Evolutionary conservation across 1,139 yeast species (phyloP).

Genomic region (Yamadazyma dushanensis): DNA sequence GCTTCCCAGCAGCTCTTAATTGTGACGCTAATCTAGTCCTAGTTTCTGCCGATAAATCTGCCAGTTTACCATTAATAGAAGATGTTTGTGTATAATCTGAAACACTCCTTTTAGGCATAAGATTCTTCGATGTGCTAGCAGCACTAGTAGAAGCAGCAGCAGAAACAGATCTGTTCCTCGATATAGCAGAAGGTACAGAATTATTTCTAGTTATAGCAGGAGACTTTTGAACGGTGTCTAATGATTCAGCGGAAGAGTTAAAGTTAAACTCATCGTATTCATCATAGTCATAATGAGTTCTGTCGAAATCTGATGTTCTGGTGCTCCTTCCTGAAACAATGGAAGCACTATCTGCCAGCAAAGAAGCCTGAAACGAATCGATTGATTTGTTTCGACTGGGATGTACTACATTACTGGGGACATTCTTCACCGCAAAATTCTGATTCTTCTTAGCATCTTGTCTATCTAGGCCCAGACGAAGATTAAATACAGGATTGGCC

Average conservation of each 20-base stretch:
- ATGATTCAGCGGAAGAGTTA: slow-evolving; percentile 14
- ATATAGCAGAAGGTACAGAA: slow-evolving; percentile 1
- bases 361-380: slow-evolving; percentile 29
- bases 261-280: slow-evolving; percentile 20
- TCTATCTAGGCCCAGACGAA: slow-evolving; percentile 6
- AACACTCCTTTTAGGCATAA: slow-evolving; percentile 15
- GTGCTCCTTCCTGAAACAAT: slow-evolving; percentile 13
- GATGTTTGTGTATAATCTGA: slow-evolving; percentile 13
- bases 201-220: slow-evolving; percentile 1
- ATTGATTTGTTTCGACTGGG: slow-evolving; percentile 26
- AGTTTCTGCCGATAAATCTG: slow-evolving; percentile 36
- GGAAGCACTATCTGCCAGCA: slow-evolving; percentile 7
- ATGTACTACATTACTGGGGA: slow-evolving; percentile 25
- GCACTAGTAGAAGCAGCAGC: slow-evolving; percentile 6
- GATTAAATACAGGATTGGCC: slow-evolving; percentile 8
- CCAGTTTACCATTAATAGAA: slow-evolving; percentile 12
- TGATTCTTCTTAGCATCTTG: slow-evolving; percentile 5
- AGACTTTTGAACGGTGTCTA: slow-evolving; percentile 3
- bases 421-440: slow-evolving; percentile 19
- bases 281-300: slow-evolving; percentile 5
- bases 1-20: slow-evolving; percentile 57
- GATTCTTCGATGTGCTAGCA: slow-evolving; percentile 4
- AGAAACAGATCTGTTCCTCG: slow-evolving; percentile 11
- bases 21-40: slow-evolving; percentile 54
- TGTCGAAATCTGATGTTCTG: slow-evolving; percentile 8